Evolutionary conservation across 2,329 filamentous ascomycete genomes (phyloP).

Genomic region (Akanthomyces dipterigenus): DNA sequence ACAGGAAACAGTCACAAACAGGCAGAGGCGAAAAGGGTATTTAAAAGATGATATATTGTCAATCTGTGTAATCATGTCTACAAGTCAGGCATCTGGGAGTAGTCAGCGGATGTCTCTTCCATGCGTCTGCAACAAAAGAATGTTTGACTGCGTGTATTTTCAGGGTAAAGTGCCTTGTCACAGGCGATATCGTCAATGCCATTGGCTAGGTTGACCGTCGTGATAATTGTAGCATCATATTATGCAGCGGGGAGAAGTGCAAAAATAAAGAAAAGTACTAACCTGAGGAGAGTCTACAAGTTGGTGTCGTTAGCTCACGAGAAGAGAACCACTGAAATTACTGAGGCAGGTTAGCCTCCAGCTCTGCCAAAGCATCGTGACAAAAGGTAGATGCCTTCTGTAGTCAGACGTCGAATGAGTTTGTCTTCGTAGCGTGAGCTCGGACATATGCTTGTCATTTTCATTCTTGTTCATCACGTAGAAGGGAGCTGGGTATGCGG

Average conservation of each 20-base stretch:
- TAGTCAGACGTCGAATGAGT: slow-evolving; percentile 22
- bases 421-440: slow-evolving; percentile 52
- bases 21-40: not conserved
- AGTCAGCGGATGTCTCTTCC: slow-evolving; percentile 1
- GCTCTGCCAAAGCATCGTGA: not conserved
- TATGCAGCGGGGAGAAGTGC: slow-evolving; percentile 6
- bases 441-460: slow-evolving; percentile 98
- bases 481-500: slow-evolving; percentile 9
- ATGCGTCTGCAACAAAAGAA: not conserved
- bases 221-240: slow-evolving; percentile 40
- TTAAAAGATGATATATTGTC: not conserved
- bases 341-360: not conserved
- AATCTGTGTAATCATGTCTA: not conserved
- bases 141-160: slow-evolving; percentile 14
- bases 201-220: slow-evolving; percentile 44
- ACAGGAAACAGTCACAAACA: too few relatives aligned
- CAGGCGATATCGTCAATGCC: slow-evolving; percentile 39
- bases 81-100: not conserved
- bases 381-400: not conserved
- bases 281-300: slow-evolving; percentile 16
- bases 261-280: slow-evolving; percentile 17
- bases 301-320: not conserved
- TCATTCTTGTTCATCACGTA: slow-evolving; percentile 76
- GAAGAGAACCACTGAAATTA: not conserved
- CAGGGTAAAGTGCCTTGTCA: slow-evolving; percentile 36